Base-by-base conservation (phyloP, 306 rosid species). In the Acacia melanoxylon region DNA sequence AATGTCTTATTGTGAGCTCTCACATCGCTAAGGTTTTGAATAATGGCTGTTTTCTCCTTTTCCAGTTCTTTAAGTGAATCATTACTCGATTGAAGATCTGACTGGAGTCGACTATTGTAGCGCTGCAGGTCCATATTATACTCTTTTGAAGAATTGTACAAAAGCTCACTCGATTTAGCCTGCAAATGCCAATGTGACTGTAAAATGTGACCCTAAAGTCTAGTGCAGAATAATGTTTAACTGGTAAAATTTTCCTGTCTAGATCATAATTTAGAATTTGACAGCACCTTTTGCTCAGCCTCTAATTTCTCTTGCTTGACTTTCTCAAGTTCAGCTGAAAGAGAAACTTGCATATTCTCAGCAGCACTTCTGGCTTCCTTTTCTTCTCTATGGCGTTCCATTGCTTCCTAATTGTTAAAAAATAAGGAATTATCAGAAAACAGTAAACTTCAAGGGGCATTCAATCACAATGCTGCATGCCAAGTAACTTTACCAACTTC, bases 91-190 rank as follows among this genome's bases (percentile, higher is more conserved):
- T 91, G 92, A 58, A 90, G 91, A 81, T 91, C 94, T 49, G 86
- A 88, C 66, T 95, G 97, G 75, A 95, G 97, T 74, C 90, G 88
- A 71, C 93, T 88, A n/a, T 91, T 94, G 83, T 93, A 92, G 85
- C 90, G 97, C 31, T 94, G 98, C 62, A 94, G 86, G 80, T 94
- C 91, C 83, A 90, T 88, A 76, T 95, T 95, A 76, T 91, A 95
- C 89, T 93, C 98, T 77, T 93, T 93, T 15, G 91, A 90, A 73
- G 93, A 88, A 45, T 87, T 91, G 91, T 93, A 91, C 85, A 91
- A 78, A 80, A 91, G 94, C 82, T 93, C 97, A 75, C 82, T 87
- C 46, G 94, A 86, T 78, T 85, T 84, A 74, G 89, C 93, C 99
- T 95, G 88, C 80, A 89, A 70, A 72, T 72, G 77, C 62, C 35